phyloP scores from a whole-genome alignment of 2,329 filamentous ascomycete genomes.

The Amauroascus verrucosus region DNA sequence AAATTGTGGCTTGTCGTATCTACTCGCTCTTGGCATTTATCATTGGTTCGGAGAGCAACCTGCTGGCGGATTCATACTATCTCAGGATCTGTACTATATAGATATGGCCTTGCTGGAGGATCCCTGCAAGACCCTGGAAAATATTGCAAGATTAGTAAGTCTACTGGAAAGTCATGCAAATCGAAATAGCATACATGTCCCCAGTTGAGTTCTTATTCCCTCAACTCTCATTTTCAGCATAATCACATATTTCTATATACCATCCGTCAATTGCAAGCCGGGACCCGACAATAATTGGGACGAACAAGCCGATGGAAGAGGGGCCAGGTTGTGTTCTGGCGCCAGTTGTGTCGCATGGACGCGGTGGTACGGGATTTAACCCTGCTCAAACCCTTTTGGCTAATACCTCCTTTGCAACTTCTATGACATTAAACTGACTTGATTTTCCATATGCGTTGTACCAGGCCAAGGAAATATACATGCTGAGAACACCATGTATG shows the following conservation, averaged over 20 bases:
- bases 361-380: slow-evolving; percentile 45
- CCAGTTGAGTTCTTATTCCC: too few species aligned
- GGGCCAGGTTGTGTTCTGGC: slow-evolving; percentile 1
- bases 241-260: background rate
- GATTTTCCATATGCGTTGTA: background rate
- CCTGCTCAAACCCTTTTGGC: too few species aligned
- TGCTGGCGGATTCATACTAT: too few species aligned
- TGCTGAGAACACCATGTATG: slow-evolving; percentile 38
- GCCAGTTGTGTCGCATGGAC: slow-evolving; percentile 46
- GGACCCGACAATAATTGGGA: background rate
- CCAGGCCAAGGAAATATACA: slow-evolving; percentile 51
- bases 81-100: background rate
- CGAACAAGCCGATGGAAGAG: background rate
- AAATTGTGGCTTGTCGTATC: slow-evolving; percentile 7
- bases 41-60: background rate
- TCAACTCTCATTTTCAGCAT: too few species aligned
- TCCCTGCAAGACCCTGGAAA: too few species aligned
- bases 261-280: background rate
- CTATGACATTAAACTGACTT: background rate
- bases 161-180: too few species aligned
- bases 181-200: too few species aligned
- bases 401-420: too few species aligned
- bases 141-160: too few species aligned
- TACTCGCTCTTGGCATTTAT: background rate
- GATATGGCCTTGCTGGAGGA: background rate